Base-by-base conservation (phyloP, 179 eudicot genomes). In the Silene vulgaris region DNA sequence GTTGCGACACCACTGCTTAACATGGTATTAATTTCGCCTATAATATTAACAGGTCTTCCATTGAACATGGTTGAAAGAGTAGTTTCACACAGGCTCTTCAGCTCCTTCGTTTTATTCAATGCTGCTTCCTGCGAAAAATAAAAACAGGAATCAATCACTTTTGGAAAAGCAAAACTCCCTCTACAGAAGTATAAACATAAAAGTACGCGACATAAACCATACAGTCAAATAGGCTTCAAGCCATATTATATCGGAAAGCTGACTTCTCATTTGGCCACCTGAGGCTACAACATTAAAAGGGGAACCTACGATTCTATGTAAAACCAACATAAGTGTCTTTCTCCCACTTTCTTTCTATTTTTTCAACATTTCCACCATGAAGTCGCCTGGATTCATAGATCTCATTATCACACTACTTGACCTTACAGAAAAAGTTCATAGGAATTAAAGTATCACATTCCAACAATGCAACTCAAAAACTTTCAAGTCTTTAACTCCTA, bases 31-130 rank as follows among this genome's bases (percentile, higher is more conserved):
- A 95, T 95, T 83, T 92, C 97, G 78, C 97, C 99, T 29, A 95
- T 90, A 54, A 95, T 95, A 79, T 95, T 83, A 71, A 93, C 97
- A 23, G 97, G 97, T 78, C 99, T 85, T 77, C 97, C 97, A 71
- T 95, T 92, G 71, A 95, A 95, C 90, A 91, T 85, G 62, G 89
- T 74, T 20, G 99, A 95, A 60, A 95, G 88, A 62, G 92, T 88
- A 71, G 82, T 83, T 86, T 95, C 99, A 75, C 97, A 92, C 48
- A 95, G 91, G 83, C 86, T 90, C 89, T 95, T 95, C 81, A 92
- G 86, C 83, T 88, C 97, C 87, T 88, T 85, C 76, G 97, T 88
- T 83, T 89, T 88, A 43, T 79, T 78, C 79, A 92, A 65, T 57
- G 96, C 96, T 40, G 91, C 91, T 90, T 92, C 97, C 99, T 95